phyloP scores from a whole-genome alignment of 805 yeast genomes.

The Tetrapisispora arboricola region DNA sequence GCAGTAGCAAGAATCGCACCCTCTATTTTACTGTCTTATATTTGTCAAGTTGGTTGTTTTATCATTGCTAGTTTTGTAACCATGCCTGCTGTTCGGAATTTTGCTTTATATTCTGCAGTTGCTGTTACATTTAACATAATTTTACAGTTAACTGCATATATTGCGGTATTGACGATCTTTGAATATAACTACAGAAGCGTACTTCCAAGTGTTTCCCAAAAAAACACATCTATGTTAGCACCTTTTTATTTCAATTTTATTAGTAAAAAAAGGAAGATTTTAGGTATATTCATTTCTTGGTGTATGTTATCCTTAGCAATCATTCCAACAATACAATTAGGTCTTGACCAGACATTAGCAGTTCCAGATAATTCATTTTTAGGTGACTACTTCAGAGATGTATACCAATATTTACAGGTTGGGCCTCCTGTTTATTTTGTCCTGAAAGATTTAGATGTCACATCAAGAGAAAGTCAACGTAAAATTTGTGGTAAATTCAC shows the following conservation, averaged over 20 bases:
- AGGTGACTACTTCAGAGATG: slow-evolving; percentile 68
- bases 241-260: slow-evolving; percentile 47
- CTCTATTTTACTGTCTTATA: slow-evolving; percentile 66
- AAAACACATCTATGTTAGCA: slow-evolving; percentile 7
- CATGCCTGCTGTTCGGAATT: slow-evolving; percentile 95
- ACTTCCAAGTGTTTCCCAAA: slow-evolving; percentile 1
- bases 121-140: slow-evolving; percentile 69
- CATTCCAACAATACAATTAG: slow-evolving; percentile 61
- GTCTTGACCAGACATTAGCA: slow-evolving; percentile 84
- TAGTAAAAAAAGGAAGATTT: slow-evolving; percentile 39
- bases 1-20: slow-evolving; percentile 77
- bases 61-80: slow-evolving; percentile 66
- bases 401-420: slow-evolving; percentile 60
- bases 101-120: slow-evolving; percentile 83
- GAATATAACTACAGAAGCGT: slow-evolving; percentile 9
- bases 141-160: slow-evolving; percentile 73
- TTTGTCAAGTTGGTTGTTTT: slow-evolving; percentile 73
- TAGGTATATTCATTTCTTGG: slow-evolving; percentile 49
- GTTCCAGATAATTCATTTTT: slow-evolving; percentile 76
- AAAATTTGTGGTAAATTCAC: slow-evolving; percentile 81
- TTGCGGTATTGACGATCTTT: slow-evolving; percentile 47
- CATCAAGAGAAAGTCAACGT: slow-evolving; percentile 53
- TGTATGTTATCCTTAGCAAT: slow-evolving; percentile 58
- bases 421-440: slow-evolving; percentile 93
- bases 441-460: slow-evolving; percentile 56